A percentile compares a stretch with the other conserved stretches of the same genome.
These are phyloP conservation scores for Crithidia sp. DNA, from an alignment of 208 protist genomes.

Conservation along the genomic window DNA sequence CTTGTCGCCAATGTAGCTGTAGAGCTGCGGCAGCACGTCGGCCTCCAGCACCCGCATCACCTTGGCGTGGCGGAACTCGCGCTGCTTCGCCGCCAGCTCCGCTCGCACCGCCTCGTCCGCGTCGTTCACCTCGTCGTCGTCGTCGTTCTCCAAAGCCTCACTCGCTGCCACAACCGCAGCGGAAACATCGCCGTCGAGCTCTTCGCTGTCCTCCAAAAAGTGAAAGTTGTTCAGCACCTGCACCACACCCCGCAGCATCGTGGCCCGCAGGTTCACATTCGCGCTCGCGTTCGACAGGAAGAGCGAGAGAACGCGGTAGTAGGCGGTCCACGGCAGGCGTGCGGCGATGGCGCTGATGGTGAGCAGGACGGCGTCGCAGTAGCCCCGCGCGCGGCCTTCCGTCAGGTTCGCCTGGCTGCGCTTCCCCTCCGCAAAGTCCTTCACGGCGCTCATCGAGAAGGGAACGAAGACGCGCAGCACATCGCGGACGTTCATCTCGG, in stretches of 20 bases:
- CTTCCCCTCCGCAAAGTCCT: slow-evolving; percentile 90
- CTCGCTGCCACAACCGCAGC: slow-evolving; percentile 17
- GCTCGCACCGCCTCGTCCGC: slow-evolving; percentile 33
- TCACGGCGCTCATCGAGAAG: slow-evolving; percentile 81
- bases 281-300: slow-evolving; percentile 77
- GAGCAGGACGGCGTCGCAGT: slow-evolving; percentile 79
- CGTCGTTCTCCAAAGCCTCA: slow-evolving; percentile 26
- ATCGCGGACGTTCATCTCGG: slow-evolving; percentile 72
- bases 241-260: slow-evolving; percentile 88
- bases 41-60: slow-evolving; percentile 79
- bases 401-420: slow-evolving; percentile 78
- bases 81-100: slow-evolving; percentile 45
- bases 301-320: slow-evolving; percentile 86
- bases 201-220: slow-evolving; percentile 65
- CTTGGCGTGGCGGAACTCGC: slow-evolving; percentile 55
- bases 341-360: slow-evolving; percentile 74
- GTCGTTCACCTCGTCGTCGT: slow-evolving; percentile 68
- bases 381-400: slow-evolving; percentile 82
- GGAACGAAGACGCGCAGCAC: slow-evolving; percentile 88
- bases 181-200: slow-evolving; percentile 16
- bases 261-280: slow-evolving; percentile 66
- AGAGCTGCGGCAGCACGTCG: slow-evolving; percentile 89
- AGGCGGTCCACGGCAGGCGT: slow-evolving; percentile 86
- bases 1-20: slow-evolving; percentile 69
- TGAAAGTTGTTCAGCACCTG: slow-evolving; percentile 87